These are phyloP conservation scores for Sordaria brevicollis DNA, from an alignment of 495 filamentous ascomycete genomes.

Conservation along the genomic window DNA sequence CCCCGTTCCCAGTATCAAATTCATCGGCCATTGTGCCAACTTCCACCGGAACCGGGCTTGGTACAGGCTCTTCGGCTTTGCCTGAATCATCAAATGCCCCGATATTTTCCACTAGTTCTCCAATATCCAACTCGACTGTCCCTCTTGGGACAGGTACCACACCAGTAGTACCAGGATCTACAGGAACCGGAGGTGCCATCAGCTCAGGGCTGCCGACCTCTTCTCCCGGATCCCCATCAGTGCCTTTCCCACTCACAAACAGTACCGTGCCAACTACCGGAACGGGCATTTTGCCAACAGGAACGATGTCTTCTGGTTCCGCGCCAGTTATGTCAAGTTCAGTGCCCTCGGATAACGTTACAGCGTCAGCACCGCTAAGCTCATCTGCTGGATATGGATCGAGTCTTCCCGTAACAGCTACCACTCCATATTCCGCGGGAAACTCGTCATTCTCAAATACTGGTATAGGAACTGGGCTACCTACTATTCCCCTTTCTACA, in stretches of 20 bases:
- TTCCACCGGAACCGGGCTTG: not conserved
- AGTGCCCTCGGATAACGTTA: not conserved
- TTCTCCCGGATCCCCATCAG: not conserved
- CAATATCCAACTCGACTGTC: not conserved
- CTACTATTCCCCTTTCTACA: not conserved
- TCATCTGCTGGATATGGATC: not conserved
- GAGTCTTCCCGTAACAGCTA: not conserved
- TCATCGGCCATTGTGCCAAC: not conserved
- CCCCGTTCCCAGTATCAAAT: not conserved
- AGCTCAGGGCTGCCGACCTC: not conserved
- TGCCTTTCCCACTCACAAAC: slow-evolving; percentile 8
- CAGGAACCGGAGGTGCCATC: not conserved
- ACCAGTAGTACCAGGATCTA: not conserved
- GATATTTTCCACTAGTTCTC: not conserved
- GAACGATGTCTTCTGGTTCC: not conserved
- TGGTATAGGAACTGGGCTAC: not conserved
- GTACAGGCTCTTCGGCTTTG: not conserved
- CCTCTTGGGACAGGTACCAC: not conserved
- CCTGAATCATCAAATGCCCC: not conserved
- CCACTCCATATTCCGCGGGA: not conserved
- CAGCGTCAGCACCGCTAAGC: not conserved
- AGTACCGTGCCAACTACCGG: not conserved
- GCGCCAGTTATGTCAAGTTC: not conserved
- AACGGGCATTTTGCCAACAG: slow-evolving; percentile 3
- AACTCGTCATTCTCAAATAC: not conserved